A percentile compares a stretch with the other conserved stretches of the same genome.
These are phyloP conservation scores for Termitomyces sp. DNA, from an alignment of 768 basidiomycete genomes.

Conservation along the genomic window DNA sequence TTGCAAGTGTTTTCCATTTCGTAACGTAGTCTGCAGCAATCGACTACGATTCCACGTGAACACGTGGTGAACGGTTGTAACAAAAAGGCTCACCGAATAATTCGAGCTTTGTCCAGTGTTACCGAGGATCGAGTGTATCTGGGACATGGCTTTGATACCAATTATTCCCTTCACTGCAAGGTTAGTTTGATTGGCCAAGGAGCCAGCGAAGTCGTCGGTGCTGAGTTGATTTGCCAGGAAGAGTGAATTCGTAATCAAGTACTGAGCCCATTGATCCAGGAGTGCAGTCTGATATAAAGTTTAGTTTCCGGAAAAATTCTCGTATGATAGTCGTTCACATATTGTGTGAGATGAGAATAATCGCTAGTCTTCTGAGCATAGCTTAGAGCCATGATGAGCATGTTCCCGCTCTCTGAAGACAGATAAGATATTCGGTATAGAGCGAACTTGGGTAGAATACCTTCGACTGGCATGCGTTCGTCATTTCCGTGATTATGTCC, in stretches of 20 bases:
- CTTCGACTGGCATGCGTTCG: conserved; percentile 55
- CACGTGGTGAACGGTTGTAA: not conserved
- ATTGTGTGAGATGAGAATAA: conserved; percentile 40
- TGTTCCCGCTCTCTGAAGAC: conserved; percentile 61
- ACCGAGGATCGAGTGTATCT: conserved; percentile 45
- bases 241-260: conserved; percentile 47
- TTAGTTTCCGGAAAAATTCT: conserved; percentile 2
- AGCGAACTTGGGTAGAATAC: conserved; percentile 16
- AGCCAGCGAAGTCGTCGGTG: conserved; percentile 54
- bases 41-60: conserved; percentile 29
- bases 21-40: conserved; percentile 51
- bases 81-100: conserved; percentile 32
- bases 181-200: conserved; percentile 61
- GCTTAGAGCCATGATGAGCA: conserved; percentile 68
- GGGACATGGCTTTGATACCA: conserved; percentile 61
- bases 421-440: not conserved
- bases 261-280: conserved; percentile 63
- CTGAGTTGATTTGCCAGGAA: conserved; percentile 51
- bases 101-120: conserved; percentile 32
- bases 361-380: conserved; percentile 55
- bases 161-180: conserved; percentile 70
- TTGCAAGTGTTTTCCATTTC: conserved; percentile 52
- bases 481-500: conserved; percentile 47
- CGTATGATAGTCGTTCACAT: conserved; percentile 28
- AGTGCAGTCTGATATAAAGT: conserved; percentile 25